Base-by-base conservation (phyloP, 2,329 filamentous ascomycete species). In the Ophiostoma piceae region DNA sequence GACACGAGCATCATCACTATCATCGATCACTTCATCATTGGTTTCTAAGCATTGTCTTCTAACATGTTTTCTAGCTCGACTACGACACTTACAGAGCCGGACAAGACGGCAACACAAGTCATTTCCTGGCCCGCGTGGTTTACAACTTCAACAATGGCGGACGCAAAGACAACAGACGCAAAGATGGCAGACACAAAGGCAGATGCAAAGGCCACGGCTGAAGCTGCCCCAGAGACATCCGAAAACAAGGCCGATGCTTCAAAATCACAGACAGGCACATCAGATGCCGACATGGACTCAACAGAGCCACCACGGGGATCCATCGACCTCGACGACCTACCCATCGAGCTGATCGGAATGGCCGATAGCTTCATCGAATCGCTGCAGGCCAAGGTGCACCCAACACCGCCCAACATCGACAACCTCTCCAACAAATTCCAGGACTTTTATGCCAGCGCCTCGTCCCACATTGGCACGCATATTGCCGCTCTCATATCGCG, bases 311-410 rank as follows among this genome's bases (percentile, higher is more conserved):
- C 82, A 0, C 78, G 85, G 71, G 80, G 82, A 29, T 88, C 90
- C 3, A 86, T 92, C 73, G 89, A 92, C 70, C 89, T 95, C 73
- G 92, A 96, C 75, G 91, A 97, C 76, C 87, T 99, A 60, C 95
- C 95, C 16, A 95, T 97, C 76, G 95, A 99, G 84, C 87, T 99
- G 71, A 86, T 95, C 71, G 95, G 92, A 78, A 82, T 97, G 77
- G 92, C 91, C 26, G 94, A 98, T 79, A 92, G 92, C 77, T 99
- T 99, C 77, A 89, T 98, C 76, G 92, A 97, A 72, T 94, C 92
- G 7, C 82, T 99, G 35, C 91, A 88, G 66, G 92, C 92, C 75
- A 97, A 92, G 82, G 90, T 96, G 41, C 91, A 97, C 76, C 87
- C 91, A 2, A 89, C 88, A 5, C 95, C 95, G 5, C 89, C 95